phyloP scores from a whole-genome alignment of 2,329 filamentous ascomycete genomes.

The Scedosporium dehoogii region DNA sequence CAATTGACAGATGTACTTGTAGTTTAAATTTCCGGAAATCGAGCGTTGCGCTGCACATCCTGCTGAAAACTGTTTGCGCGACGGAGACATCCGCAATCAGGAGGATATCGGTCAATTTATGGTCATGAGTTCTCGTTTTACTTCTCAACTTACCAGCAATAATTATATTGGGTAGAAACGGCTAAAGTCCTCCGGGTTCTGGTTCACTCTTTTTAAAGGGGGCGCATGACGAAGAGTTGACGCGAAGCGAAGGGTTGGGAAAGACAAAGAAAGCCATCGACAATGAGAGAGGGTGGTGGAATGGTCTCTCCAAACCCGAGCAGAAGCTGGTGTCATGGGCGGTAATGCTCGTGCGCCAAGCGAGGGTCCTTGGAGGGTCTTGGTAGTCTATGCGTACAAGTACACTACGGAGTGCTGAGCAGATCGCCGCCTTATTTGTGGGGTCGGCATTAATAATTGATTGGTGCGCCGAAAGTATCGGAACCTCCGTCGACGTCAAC shows the following conservation, averaged over 20 bases:
- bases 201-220: background rate
- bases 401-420: background rate
- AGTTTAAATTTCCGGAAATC: too few relatives aligned
- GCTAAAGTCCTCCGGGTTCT: too few relatives aligned
- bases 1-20: too few relatives aligned
- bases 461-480: background rate
- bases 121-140: too few relatives aligned
- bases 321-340: background rate
- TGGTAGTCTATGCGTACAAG: background rate
- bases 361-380: too few relatives aligned
- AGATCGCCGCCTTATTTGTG: slow-evolving; percentile 2
- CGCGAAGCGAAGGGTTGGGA: background rate
- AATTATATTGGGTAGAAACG: too few relatives aligned
- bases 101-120: too few relatives aligned
- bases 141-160: too few relatives aligned
- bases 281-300: background rate
- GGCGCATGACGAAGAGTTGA: background rate
- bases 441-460: slow-evolving; percentile 4
- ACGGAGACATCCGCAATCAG: too few relatives aligned
- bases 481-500: background rate
- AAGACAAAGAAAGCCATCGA: background rate
- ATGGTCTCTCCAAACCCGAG: background rate
- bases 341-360: background rate
- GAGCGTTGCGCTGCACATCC: too few relatives aligned
- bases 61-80: too few relatives aligned